Conservation (phyloP, 1,284 basidiomycete genomes). For the Hypsizygus ulmarius region DNA sequence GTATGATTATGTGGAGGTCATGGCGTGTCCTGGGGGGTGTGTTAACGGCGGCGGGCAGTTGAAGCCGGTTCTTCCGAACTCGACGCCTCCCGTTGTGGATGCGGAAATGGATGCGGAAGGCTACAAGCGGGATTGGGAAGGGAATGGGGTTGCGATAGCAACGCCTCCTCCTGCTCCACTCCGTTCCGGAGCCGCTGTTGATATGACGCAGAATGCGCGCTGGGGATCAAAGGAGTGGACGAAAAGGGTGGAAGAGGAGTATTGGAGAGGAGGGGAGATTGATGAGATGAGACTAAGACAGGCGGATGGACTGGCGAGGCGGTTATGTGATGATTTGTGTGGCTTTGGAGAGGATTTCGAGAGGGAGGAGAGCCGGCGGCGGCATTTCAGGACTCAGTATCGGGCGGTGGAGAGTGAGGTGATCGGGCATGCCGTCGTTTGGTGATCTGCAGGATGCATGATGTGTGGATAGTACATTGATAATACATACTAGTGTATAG, state of each 20-base stretch:
- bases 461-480: neutral
- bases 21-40: constrained; percentile 98
- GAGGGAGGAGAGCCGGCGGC: constrained; percentile 27
- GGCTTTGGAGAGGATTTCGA: constrained; percentile 27
- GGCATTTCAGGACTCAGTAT: constrained; percentile 80
- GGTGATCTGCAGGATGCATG: neutral
- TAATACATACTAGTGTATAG: neutral
- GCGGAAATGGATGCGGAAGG: constrained; percentile 67
- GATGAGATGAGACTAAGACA: constrained; percentile 5
- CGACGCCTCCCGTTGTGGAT: constrained; percentile 33
- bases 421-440: constrained; percentile 65
- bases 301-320: constrained; percentile 17
- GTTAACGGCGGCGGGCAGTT: constrained; percentile 97
- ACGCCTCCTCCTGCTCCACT: neutral
- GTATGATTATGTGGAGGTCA: constrained; percentile 98
- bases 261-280: constrained; percentile 16
- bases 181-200: constrained; percentile 27
- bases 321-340: constrained; percentile 26
- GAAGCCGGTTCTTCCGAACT: constrained; percentile 44
- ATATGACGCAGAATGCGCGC: constrained; percentile 36
- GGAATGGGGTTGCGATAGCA: constrained; percentile 42
- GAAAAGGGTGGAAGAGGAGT: constrained; percentile 21
- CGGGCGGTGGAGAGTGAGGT: constrained; percentile 87
- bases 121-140: constrained; percentile 54
- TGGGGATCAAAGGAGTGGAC: constrained; percentile 48